These are phyloP conservation scores for Cystobasidium sp. DNA, from an alignment of 1,284 basidiomycete species.

Conservation along the genomic window DNA sequence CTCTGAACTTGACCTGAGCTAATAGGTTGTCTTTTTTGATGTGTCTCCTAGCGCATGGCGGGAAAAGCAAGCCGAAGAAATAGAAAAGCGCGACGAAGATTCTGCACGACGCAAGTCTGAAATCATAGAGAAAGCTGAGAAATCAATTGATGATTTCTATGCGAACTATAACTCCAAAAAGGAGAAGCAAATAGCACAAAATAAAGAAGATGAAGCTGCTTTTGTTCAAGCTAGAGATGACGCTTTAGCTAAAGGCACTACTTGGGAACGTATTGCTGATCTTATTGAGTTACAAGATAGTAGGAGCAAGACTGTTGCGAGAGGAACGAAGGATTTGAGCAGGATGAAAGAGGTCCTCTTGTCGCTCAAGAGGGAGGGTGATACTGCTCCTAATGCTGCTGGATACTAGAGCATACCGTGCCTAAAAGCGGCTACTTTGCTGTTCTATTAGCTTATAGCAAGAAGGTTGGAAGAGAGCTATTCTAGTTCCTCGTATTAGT, in stretches of 20 bases:
- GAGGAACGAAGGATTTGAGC: slow-evolving; percentile 85
- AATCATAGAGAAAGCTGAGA: slow-evolving; percentile 84
- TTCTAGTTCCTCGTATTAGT: neutral
- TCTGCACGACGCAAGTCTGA: slow-evolving; percentile 79
- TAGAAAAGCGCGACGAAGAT: slow-evolving; percentile 76
- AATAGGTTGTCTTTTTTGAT: neutral
- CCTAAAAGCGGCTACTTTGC: neutral
- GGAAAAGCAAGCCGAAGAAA: slow-evolving; percentile 82
- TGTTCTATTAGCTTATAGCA: neutral
- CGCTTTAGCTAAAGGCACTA: slow-evolving; percentile 84
- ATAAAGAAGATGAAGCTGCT: slow-evolving; percentile 92
- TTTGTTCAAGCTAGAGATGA: slow-evolving; percentile 75
- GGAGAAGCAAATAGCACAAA: slow-evolving; percentile 88
- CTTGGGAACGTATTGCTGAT: slow-evolving; percentile 92
- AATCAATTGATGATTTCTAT: slow-evolving; percentile 94
- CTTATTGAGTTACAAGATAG: slow-evolving; percentile 90
- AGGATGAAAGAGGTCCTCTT: slow-evolving; percentile 91
- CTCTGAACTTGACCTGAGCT: neutral
- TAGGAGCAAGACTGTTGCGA: slow-evolving; percentile 89
- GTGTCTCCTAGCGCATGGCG: slow-evolving; percentile 74
- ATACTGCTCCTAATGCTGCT: slow-evolving; percentile 84
- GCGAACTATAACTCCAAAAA: slow-evolving; percentile 90
- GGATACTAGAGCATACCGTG: slow-evolving; percentile 67
- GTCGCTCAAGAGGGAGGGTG: slow-evolving; percentile 82
- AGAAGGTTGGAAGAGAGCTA: neutral